phyloP scores from a whole-genome alignment of 495 filamentous ascomycete species.

The Penicillium paxilli region DNA sequence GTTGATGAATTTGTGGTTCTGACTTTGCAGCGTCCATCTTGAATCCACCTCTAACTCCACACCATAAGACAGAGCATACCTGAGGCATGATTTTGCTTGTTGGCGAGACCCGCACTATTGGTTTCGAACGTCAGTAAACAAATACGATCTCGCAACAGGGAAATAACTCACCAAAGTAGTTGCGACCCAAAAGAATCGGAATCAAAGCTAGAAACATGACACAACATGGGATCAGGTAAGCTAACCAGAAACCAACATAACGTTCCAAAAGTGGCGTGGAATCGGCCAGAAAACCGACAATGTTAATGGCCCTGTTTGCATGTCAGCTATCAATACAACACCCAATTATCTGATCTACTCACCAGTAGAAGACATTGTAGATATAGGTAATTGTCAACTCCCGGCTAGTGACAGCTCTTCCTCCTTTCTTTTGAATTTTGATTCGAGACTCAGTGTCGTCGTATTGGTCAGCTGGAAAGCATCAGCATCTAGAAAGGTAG shows the following conservation, averaged over 20 bases:
- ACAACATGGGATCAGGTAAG: slow-evolving; percentile 38
- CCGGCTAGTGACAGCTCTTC: slow-evolving; percentile 59
- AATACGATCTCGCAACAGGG: not conserved
- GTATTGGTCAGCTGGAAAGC: slow-evolving; percentile 56
- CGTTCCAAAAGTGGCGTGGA: slow-evolving; percentile 46
- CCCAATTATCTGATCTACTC: too few species aligned
- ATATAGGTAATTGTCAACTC: slow-evolving; percentile 61
- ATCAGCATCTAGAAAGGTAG: not conserved
- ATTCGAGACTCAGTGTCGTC: slow-evolving; percentile 46
- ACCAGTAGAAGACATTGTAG: slow-evolving; percentile 66
- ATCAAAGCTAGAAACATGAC: slow-evolving; percentile 29
- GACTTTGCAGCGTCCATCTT: slow-evolving; percentile 25
- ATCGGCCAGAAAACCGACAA: slow-evolving; percentile 41
- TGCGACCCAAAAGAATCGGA: slow-evolving; percentile 29
- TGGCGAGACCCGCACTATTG: slow-evolving; percentile 38
- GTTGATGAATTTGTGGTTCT: slow-evolving; percentile 20
- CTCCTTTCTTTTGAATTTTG: slow-evolving; percentile 43
- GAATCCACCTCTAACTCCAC: slow-evolving; percentile 22
- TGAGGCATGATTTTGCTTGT: slow-evolving; percentile 43
- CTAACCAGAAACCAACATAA: slow-evolving; percentile 47
- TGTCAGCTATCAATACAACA: too few species aligned
- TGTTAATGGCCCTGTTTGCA: slow-evolving; percentile 39
- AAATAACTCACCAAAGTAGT: slow-evolving; percentile 11
- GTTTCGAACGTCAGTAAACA: not conserved
- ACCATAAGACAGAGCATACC: slow-evolving; percentile 29